Evolutionary conservation across 176 grass and related monocot genomes (phyloP).

Genomic region (Carex myosuroides): DNA sequence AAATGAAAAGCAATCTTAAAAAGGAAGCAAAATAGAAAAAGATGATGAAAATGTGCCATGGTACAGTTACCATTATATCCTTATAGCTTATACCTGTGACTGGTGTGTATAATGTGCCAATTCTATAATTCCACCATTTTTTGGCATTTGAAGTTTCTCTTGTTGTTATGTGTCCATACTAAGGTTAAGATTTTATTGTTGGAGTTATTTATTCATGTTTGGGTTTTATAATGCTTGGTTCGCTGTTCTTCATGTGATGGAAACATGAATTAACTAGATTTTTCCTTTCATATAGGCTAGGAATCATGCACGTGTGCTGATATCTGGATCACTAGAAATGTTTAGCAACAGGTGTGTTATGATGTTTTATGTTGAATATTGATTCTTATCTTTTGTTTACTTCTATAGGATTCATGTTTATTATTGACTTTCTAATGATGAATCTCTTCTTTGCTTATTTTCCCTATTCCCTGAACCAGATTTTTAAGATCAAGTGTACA

Average conservation of each 20-base stretch:
- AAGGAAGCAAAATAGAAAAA: neutral
- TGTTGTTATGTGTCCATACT: neutral
- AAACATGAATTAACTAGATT: neutral
- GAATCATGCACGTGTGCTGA: constrained; percentile 81
- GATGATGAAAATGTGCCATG: too few relatives aligned
- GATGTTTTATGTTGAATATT: neutral
- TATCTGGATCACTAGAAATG: constrained; percentile 83
- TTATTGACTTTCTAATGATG: constrained; percentile 9
- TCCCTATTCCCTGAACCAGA: constrained; percentile 17
- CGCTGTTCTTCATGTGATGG: constrained; percentile 5
- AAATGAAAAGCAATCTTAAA: neutral
- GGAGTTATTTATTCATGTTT: neutral
- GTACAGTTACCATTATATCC: neutral
- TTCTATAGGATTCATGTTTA: neutral
- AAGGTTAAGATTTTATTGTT: neutral
- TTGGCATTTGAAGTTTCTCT: neutral
- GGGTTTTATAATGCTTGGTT: neutral
- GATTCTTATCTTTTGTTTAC: neutral
- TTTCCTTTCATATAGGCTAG: constrained; percentile 52
- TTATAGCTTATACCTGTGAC: neutral
- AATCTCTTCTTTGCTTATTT: constrained; percentile 8
- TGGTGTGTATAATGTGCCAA: neutral
- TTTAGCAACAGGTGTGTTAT: constrained; percentile 72
- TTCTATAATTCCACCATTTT: neutral
- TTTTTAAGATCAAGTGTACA: constrained; percentile 77